Percentiles rank a stretch among this genome's conserved stretches.
Evolutionary conservation across 371 early-diverging fungal genomes (phyloP).

Genomic region (Batkoa obscura): DNA sequence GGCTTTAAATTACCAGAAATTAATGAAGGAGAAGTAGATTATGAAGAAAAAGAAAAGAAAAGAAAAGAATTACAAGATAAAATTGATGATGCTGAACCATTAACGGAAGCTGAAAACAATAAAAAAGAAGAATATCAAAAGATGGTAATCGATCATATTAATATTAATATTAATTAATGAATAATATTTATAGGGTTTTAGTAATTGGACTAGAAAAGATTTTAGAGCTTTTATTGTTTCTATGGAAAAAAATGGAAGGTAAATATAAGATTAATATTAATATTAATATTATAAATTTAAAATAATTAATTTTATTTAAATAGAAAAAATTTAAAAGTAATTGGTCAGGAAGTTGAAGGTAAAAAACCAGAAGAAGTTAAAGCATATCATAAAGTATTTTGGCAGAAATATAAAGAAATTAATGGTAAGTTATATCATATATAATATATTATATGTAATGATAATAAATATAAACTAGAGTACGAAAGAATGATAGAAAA

Average conservation of each 20-base stretch:
- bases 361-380: slow-evolving; percentile 74
- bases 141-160: background rate
- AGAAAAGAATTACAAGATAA: slow-evolving; percentile 57
- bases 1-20: slow-evolving; percentile 20
- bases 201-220: slow-evolving; percentile 86
- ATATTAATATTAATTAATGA: background rate
- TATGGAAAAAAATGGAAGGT: slow-evolving; percentile 72
- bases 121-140: slow-evolving; percentile 56
- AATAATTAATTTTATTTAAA: background rate
- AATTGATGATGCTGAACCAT: slow-evolving; percentile 69
- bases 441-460: background rate
- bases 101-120: slow-evolving; percentile 72
- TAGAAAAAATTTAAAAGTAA: slow-evolving; percentile 35
- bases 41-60: slow-evolving; percentile 35
- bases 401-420: slow-evolving; percentile 67
- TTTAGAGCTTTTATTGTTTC: slow-evolving; percentile 77
- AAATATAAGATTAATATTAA: background rate
- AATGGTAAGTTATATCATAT: slow-evolving; percentile 15
- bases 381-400: slow-evolving; percentile 68
- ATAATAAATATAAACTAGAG: slow-evolving; percentile 28
- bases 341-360: slow-evolving; percentile 68
- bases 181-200: slow-evolving; percentile 46
- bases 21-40: slow-evolving; percentile 20
- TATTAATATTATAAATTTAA: too few relatives aligned
- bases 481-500: slow-evolving; percentile 68